phyloP scores from a whole-genome alignment of 768 basidiomycete species.

The Russula ochroleuca region DNA sequence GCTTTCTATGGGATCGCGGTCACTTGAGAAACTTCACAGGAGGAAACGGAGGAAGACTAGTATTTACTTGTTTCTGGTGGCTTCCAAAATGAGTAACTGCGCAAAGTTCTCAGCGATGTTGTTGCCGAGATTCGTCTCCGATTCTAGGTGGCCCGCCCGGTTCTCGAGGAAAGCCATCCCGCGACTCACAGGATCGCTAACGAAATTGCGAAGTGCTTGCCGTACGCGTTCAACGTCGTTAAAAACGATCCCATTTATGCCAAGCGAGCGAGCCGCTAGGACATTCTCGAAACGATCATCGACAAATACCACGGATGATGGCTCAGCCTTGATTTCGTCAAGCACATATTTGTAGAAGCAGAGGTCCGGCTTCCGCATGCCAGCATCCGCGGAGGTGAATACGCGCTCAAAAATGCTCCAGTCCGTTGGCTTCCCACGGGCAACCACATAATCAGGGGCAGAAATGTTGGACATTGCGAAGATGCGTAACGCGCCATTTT shows the following conservation, averaged over 20 bases:
- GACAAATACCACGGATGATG: conserved; percentile 48
- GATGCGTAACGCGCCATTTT: conserved; percentile 37
- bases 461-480: conserved; percentile 62
- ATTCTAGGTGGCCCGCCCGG: conserved; percentile 42
- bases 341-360: conserved; percentile 51
- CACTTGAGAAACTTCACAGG: not conserved
- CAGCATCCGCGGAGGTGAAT: conserved; percentile 49
- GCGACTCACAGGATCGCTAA: conserved; percentile 45
- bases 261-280: conserved; percentile 51
- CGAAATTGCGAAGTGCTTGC: conserved; percentile 45
- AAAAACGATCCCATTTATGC: conserved; percentile 52
- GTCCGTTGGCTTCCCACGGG: conserved; percentile 44
- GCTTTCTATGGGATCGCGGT: conserved; percentile 34
- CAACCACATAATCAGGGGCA: conserved; percentile 45
- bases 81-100: conserved; percentile 54
- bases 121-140: conserved; percentile 43
- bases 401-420: conserved; percentile 48
- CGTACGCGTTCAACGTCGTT: conserved; percentile 41
- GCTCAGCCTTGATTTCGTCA: conserved; percentile 42
- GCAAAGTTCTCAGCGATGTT: conserved; percentile 51
- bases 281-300: conserved; percentile 61
- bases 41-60: not conserved
- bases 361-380: conserved; percentile 55
- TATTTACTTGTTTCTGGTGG: conserved; percentile 44
- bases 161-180: conserved; percentile 40